These are phyloP conservation scores for Moesziomyces sp. DNA, from an alignment of 1,284 basidiomycete species.

Conservation along the genomic window DNA sequence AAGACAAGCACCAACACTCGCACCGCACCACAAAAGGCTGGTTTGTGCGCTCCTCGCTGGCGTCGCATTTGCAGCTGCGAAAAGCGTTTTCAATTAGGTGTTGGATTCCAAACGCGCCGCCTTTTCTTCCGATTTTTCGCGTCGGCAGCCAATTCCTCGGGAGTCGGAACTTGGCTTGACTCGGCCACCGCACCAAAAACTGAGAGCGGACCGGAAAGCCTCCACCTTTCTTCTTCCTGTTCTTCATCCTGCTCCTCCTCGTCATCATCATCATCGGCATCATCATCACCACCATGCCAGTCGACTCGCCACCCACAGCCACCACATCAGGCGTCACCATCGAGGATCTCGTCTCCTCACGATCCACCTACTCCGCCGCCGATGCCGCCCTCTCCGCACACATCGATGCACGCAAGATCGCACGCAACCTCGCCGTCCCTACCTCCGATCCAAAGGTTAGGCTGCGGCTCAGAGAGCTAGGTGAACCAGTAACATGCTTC, in stretches of 20 bases:
- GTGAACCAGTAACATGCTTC: constrained; percentile 95
- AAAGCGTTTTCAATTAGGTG: too few relatives aligned
- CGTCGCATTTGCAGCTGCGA: too few relatives aligned
- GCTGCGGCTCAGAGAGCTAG: constrained; percentile 86
- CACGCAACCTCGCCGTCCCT: constrained; percentile 91
- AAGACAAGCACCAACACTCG: too few relatives aligned
- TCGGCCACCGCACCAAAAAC: too few relatives aligned
- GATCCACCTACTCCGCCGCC: constrained; percentile 24
- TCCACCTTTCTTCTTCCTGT: too few relatives aligned
- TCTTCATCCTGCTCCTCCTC: constrained; percentile 1
- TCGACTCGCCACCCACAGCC: constrained; percentile 9
- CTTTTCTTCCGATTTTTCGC: too few relatives aligned
- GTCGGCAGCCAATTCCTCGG: too few relatives aligned
- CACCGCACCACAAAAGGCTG: too few relatives aligned
- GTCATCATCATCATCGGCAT: background rate
- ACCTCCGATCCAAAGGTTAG: constrained; percentile 95
- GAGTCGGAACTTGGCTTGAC: too few relatives aligned
- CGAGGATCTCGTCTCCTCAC: constrained; percentile 32
- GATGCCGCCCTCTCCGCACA: constrained; percentile 54
- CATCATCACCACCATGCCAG: constrained; percentile 18
- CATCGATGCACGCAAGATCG: constrained; percentile 75
- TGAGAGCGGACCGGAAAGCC: too few relatives aligned
- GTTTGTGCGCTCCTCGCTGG: too few relatives aligned
- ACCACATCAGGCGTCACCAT: constrained; percentile 34
- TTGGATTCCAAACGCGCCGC: too few relatives aligned